phyloP scores from a whole-genome alignment of 2,329 filamentous ascomycete species.

The Fusarium liriodendri region DNA sequence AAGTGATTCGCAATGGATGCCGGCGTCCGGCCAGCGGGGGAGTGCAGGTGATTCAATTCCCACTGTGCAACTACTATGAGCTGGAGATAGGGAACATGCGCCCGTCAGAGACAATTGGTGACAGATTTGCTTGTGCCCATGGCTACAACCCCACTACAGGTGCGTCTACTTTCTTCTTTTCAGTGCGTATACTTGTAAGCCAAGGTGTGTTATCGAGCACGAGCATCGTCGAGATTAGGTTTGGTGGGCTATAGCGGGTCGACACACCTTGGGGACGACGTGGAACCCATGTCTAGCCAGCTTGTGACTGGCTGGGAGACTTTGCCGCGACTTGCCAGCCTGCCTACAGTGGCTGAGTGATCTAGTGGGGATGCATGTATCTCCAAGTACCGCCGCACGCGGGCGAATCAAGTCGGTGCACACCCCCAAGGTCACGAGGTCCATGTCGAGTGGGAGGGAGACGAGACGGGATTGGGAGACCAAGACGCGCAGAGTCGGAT shows the following conservation, averaged over 20 bases:
- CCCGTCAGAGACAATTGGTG: background rate
- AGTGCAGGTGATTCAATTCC: conserved; percentile 11
- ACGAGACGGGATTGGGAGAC: conserved; percentile 1
- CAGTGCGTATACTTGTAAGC: background rate
- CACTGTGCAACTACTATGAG: conserved; percentile 22
- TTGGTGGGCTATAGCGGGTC: conserved; percentile 34
- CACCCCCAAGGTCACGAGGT: conserved; percentile 31
- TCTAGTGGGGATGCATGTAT: conserved; percentile 14
- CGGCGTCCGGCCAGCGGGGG: conserved; percentile 8
- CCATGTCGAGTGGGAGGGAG: conserved; percentile 8
- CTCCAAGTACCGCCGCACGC: conserved; percentile 24
- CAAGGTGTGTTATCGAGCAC: conserved; percentile 3
- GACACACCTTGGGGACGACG: conserved; percentile 7
- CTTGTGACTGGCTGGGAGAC: conserved; percentile 12
- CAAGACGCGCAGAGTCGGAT: conserved; percentile 23
- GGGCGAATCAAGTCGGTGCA: conserved; percentile 30
- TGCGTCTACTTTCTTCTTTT: background rate
- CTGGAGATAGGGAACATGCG: background rate
- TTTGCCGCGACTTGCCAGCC: conserved; percentile 14
- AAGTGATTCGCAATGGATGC: conserved; percentile 29
- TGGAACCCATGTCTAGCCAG: background rate
- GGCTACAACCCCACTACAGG: background rate
- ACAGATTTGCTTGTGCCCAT: background rate
- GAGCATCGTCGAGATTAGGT: conserved; percentile 46
- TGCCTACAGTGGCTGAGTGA: background rate